phyloP scores from a whole-genome alignment of 1,284 basidiomycete genomes.

The Boletus calvinii region DNA sequence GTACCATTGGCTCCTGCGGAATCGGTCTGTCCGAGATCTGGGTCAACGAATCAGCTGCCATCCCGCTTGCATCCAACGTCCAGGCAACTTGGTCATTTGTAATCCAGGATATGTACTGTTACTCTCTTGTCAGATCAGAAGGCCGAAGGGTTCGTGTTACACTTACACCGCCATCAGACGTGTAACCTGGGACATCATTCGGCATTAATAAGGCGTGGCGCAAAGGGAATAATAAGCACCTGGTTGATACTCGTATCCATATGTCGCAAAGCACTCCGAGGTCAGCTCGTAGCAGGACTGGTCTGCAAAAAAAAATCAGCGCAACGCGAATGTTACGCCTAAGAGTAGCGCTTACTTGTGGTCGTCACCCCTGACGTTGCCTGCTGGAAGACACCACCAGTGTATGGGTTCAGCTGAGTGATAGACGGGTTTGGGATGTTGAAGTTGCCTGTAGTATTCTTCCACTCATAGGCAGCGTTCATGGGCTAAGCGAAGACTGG shows the following conservation, averaged over 20 bases:
- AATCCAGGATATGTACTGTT: constrained; percentile 81
- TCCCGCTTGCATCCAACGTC: constrained; percentile 72
- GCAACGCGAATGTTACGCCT: background rate
- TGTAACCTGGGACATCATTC: constrained; percentile 26
- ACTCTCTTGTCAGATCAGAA: constrained; percentile 4
- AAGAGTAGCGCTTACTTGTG: constrained; percentile 30
- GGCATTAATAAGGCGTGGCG: constrained; percentile 19
- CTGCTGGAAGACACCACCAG: constrained; percentile 56
- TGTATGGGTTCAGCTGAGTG: constrained; percentile 45
- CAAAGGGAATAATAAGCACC: constrained; percentile 29
- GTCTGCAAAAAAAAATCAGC: constrained; percentile 20
- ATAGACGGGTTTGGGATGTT: constrained; percentile 40
- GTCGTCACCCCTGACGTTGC: constrained; percentile 57
- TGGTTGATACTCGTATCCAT: constrained; percentile 55
- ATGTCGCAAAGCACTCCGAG: constrained; percentile 43
- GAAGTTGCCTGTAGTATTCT: constrained; percentile 42
- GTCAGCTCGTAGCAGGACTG: constrained; percentile 34
- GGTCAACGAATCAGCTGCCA: constrained; percentile 63
- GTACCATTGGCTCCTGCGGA: constrained; percentile 82
- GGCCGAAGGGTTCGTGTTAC: constrained; percentile 25
- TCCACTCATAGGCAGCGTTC: constrained; percentile 35
- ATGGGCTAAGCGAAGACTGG: constrained; percentile 25
- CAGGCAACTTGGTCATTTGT: constrained; percentile 64
- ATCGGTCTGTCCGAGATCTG: constrained; percentile 75
- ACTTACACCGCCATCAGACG: constrained; percentile 29